Base-by-base conservation (phyloP, 73 alveolate genomes). In the Durusdinium trenchii region DNA sequence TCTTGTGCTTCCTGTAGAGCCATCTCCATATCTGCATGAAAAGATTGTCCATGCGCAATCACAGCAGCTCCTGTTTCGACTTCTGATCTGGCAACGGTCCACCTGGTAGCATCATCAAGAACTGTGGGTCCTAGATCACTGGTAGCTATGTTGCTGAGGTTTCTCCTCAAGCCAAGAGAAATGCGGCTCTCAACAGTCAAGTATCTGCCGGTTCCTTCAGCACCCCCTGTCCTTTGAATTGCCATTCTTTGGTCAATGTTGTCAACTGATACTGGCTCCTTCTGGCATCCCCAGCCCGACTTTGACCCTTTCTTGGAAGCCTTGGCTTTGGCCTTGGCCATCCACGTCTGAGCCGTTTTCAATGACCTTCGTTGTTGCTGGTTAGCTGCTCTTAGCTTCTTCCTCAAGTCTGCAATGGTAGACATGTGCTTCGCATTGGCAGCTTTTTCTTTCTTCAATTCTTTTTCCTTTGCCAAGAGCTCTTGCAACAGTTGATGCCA, bases 61-160 rank as follows among this genome's bases (percentile, higher is more conserved):
- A 79, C 9, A 2, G 90, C 62, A 3, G 90, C 64, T 1, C 69
- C 90, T 2, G 47, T 79, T 46, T 79, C 69, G 2, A 79, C 90
- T 28, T 79, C 95, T 23, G 61, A 1, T 12, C 82, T 6, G 5
- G 95, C 95, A 3, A 86, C n/a, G 28, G 81, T 57, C 95, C 95
- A 86, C 2, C 95, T 38, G 81, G 79, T 51, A 2, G 69, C 95
- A 18, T 86, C 95, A 50, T 86, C 95, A 5, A 86, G 79, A 43
- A 86, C 3, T 2, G 60, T 35, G 62, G 60, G 42, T 3, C 83
- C 81, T 42, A 86, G 47, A 23, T 86, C 95, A 5, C 64, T 82
- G 82, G 83, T 57, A 3, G 95, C 79, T 5, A 57, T 46, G 62
- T 86, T 86, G 26, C 60, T 5, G 42, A 38, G 40, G 43, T 86